A percentile compares a stretch with the other conserved stretches of the same genome.
These are phyloP conservation scores for Metschnikowia shivogae DNA, from an alignment of 805 yeast genomes.

Conservation along the genomic window DNA sequence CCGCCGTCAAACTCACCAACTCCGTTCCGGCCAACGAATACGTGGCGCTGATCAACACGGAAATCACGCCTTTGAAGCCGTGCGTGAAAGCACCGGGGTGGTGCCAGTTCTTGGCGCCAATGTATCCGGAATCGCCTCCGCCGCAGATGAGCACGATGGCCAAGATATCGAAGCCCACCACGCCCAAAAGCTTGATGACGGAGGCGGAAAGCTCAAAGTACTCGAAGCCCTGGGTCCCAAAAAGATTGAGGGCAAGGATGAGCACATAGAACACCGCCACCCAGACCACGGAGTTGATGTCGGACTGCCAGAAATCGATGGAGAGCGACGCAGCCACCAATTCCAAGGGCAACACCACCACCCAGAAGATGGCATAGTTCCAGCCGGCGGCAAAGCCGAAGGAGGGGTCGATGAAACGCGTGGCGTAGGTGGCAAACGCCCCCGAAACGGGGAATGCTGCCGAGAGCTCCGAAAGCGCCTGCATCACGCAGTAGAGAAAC, in stretches of 20 bases:
- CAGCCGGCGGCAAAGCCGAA: slow-evolving; percentile 46
- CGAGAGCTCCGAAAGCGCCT: slow-evolving; percentile 38
- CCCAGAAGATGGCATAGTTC: slow-evolving; percentile 44
- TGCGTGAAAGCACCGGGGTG: slow-evolving; percentile 34
- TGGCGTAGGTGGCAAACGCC: slow-evolving; percentile 39
- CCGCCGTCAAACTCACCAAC: slow-evolving; percentile 37
- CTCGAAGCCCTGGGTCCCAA: slow-evolving; percentile 35
- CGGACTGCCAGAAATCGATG: slow-evolving; percentile 37
- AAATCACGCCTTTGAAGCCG: slow-evolving; percentile 35
- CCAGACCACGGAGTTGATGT: slow-evolving; percentile 40
- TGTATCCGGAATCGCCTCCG: slow-evolving; percentile 34
- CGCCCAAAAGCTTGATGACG: slow-evolving; percentile 33
- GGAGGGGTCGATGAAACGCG: slow-evolving; percentile 39
- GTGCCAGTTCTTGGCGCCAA: slow-evolving; percentile 37
- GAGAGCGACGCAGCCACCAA: slow-evolving; percentile 41
- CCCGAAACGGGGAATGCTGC: slow-evolving; percentile 38
- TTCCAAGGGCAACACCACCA: slow-evolving; percentile 40
- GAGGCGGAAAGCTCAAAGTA: slow-evolving; percentile 36
- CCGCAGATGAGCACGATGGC: slow-evolving; percentile 40
- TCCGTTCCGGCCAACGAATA: slow-evolving; percentile 43
- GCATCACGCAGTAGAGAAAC: slow-evolving; percentile 42
- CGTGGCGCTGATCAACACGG: slow-evolving; percentile 38
- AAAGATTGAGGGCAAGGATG: slow-evolving; percentile 31
- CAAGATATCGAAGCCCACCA: slow-evolving; percentile 39
- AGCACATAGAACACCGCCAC: slow-evolving; percentile 37